Evolutionary conservation across 108 stramenopile genomes (phyloP), one percentile per base, ranked within the genome.

Genomic region (Stephanodiscus triporus): DNA sequence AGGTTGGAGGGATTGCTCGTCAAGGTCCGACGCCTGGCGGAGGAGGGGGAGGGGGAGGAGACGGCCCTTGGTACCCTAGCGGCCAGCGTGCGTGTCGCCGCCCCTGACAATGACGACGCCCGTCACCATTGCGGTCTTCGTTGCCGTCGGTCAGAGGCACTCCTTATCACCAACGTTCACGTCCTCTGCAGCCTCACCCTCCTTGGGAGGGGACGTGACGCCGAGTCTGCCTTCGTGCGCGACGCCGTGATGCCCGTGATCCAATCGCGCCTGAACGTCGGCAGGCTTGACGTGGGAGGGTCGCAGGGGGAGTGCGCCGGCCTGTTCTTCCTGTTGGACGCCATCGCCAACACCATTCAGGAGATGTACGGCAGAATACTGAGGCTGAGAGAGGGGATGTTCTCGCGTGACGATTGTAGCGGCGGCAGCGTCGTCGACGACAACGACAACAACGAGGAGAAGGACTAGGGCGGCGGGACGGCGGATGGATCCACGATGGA

Each of bases 241-340:
- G 86, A 90, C 26, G 92, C 91, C 32, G 89, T 95, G 14, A 91
- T 95, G 94, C 94, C 94, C 3, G 77, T 93, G 62, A 86, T 95
- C 63, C 88, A 91, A 20, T 87, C 89, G 29, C 85, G 91, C 64
- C 70, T 95, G 22, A 90, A 88, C 76, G 93, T 95, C 85, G 94
- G 94, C 20, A 85, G 88, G 45, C 66, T 95, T 27, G 94, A 95
- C 75, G 86, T 90, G 68, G 94, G 94, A 34, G 94, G 94, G 9
- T 77, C 90, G n/a, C 89, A 92, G 10, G 94, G 94, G 14, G 91
- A 95, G 76, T 95, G 94, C 68, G 88, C 92, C 10, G 92, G 94
- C 11, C 72, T 95, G 16, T 68, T 63, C 34, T 84, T 84, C n/a
- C 67, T 95, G 26, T 55, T 95, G 58, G 85, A 93, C 36, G 92